Evolutionary conservation across 2,329 filamentous ascomycete genomes (phyloP).

Genomic region (Fusarium euwallaceae): DNA sequence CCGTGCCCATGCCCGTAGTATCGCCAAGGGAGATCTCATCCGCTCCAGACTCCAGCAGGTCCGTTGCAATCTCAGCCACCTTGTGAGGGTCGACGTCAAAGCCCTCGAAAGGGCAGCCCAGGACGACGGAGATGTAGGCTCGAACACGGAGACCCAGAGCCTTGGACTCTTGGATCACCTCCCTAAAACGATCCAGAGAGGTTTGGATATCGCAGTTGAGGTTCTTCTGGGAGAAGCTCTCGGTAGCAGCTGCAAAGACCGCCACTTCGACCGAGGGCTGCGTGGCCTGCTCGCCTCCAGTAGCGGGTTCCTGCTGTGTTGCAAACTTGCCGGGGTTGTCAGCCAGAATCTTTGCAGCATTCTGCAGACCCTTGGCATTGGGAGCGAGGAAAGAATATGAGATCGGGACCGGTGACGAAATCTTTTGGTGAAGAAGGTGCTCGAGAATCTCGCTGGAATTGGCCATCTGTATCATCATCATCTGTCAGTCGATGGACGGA

Average conservation of each 20-base stretch:
- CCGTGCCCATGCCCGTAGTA: slow-evolving; percentile 91
- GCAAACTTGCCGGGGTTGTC: slow-evolving; percentile 63
- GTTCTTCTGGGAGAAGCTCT: slow-evolving; percentile 84
- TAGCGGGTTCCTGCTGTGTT: slow-evolving; percentile 62
- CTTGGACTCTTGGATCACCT: slow-evolving; percentile 78
- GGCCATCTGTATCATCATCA: slow-evolving; percentile 71
- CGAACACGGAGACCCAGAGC: slow-evolving; percentile 75
- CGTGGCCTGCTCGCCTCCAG: slow-evolving; percentile 53
- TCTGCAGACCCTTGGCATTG: slow-evolving; percentile 79
- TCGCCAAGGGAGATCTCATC: slow-evolving; percentile 93
- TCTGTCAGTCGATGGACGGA: slow-evolving; percentile 21
- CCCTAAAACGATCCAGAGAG: slow-evolving; percentile 77
- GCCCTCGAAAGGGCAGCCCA: slow-evolving; percentile 84
- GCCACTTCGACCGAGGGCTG: slow-evolving; percentile 76
- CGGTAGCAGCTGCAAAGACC: slow-evolving; percentile 86
- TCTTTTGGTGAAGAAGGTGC: slow-evolving; percentile 72
- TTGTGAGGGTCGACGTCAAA: slow-evolving; percentile 72
- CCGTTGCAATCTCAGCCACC: slow-evolving; percentile 76
- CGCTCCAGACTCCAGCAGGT: slow-evolving; percentile 85
- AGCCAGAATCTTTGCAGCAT: slow-evolving; percentile 68
- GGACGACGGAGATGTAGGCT: slow-evolving; percentile 84
- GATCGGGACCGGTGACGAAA: slow-evolving; percentile 67
- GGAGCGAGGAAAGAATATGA: slow-evolving; percentile 87
- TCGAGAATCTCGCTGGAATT: slow-evolving; percentile 81
- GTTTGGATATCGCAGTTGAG: slow-evolving; percentile 84